Base-by-base conservation (phyloP, 305 asterid genomes). In the Plantago lanceolata region DNA sequence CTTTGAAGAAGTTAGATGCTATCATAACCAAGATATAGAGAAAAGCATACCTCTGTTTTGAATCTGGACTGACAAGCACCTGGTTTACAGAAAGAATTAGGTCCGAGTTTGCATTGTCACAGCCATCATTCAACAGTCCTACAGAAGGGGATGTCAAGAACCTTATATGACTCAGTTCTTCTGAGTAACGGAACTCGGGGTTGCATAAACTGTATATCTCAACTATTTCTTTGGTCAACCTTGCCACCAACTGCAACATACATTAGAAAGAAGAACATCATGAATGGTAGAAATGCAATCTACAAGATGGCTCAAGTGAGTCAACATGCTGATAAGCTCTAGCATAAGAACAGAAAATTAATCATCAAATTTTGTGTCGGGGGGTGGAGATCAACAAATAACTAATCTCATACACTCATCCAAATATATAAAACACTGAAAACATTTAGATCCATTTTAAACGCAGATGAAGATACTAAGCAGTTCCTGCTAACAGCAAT, bases 61-160 rank as follows among this genome's bases (percentile, higher is more conserved):
- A 72, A 49, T 82, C 92, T 68, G 81, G 68, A 77, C 86, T 94
- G 72, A 79, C 75, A 89, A 94, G 77, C 50, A 72, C 73, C 68
- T 75, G 75, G 78, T 94, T 90, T 66, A 84, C 91, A 14, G 87
- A 48, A 61, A 94, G 95, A 76, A 94, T 88, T 68, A 94, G 84
- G 86, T 94, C 97, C 24, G 97, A 83, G 59, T 94, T 90, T 70
- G 87, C 87, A 82, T 94, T 90, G 76, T 94, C 99, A 63, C 76
- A 77, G 64, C 99, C 97, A 83, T 88, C 96, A 71, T 94, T 94
- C 72, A 76, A 71, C 75, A 84, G 83, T 67, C 97, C 99, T 48
- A 60, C 59, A 40, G 97, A 86, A 68, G 97, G 99, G 58, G 97
- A 83, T 51, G 99, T 94, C 84, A 94, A 71, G 80, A 86, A 88